These are phyloP conservation scores for Suillus ampliporus DNA, from an alignment of 768 basidiomycete species.

Conservation along the genomic window DNA sequence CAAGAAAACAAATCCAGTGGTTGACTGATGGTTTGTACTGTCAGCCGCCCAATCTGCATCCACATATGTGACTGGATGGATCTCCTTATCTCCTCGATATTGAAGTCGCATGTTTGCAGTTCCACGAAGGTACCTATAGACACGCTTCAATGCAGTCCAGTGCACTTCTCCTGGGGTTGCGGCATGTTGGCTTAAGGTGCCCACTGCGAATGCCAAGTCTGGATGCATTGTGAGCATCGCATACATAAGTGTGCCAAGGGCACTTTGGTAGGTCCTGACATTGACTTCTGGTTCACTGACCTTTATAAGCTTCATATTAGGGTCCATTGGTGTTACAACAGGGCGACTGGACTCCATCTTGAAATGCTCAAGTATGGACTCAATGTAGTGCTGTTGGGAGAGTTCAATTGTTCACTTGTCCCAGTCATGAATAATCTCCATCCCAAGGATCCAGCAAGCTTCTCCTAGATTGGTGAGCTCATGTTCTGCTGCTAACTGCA, in stretches of 20 bases:
- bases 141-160: constrained; percentile 16
- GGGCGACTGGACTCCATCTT: background rate
- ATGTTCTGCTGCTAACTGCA: background rate
- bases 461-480: background rate
- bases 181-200: constrained; percentile 19
- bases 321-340: constrained; percentile 17
- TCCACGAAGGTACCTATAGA: constrained; percentile 25
- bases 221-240: constrained; percentile 15
- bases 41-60: too few relatives aligned
- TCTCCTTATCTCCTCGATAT: background rate
- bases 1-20: too few relatives aligned
- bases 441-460: constrained; percentile 34
- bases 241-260: constrained; percentile 21
- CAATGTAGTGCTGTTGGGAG: constrained; percentile 26
- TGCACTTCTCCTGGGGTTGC: constrained; percentile 19
- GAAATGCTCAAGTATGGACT: constrained; percentile 4
- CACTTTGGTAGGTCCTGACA: background rate
- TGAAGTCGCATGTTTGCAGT: constrained; percentile 10
- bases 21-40: too few relatives aligned
- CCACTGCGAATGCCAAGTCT: constrained; percentile 21
- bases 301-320: constrained; percentile 3
- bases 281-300: background rate
- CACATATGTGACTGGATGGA: too few relatives aligned
- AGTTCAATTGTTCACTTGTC: constrained; percentile 30
- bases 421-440: constrained; percentile 34